Evolutionary conservation across 169 alveolate species (phyloP).

Genomic region (Neospora caninum): DNA sequence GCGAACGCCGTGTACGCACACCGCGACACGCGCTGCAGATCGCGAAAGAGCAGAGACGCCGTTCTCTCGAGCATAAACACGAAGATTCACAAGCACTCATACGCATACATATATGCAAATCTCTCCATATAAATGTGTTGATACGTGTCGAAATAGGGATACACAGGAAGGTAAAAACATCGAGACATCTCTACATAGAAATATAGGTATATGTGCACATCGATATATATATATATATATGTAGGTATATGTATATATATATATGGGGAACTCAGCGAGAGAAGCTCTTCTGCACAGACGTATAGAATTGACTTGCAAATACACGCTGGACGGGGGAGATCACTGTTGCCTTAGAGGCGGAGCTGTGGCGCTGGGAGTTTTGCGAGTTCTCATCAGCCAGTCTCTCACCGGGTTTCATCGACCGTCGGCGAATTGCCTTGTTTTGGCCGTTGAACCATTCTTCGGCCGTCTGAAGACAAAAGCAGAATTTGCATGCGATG

Average conservation of each 20-base stretch:
- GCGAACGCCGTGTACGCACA: no score
- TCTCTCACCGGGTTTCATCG: background rate
- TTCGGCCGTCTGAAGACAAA: background rate
- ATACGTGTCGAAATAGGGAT: no score
- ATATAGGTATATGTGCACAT: background rate
- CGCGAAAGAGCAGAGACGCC: no score
- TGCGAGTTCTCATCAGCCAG: background rate
- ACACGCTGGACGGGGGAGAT: no score
- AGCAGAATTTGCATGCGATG: background rate
- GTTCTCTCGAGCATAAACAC: no score
- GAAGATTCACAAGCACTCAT: no score
- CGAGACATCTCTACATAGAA: background rate
- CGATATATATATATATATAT: background rate
- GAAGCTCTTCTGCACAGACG: no score
- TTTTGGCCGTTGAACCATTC: constrained; percentile 1
- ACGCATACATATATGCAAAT: background rate
- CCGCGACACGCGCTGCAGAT: no score
- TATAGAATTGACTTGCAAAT: no score
- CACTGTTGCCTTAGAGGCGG: no score
- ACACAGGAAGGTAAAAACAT: background rate
- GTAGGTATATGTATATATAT: background rate
- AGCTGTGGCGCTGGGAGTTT: background rate
- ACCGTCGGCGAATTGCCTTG: background rate
- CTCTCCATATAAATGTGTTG: background rate
- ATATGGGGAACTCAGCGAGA: no score